These are phyloP conservation scores for Acacia melanoxylon DNA, from an alignment of 306 rosid genomes.

Conservation along the genomic window DNA sequence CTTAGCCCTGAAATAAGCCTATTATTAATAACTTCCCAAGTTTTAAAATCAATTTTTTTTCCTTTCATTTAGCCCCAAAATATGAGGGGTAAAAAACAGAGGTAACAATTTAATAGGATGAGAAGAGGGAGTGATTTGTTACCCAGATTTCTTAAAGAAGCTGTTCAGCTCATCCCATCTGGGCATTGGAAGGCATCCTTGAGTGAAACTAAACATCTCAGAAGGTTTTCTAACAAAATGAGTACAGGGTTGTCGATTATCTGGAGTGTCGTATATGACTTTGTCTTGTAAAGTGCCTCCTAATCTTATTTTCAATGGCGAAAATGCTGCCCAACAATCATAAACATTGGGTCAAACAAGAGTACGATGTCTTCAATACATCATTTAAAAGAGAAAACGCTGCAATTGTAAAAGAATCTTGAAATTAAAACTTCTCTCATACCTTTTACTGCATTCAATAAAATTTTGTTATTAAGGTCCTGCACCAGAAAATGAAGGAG, in stretches of 20 bases:
- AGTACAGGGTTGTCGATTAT: constrained; percentile 49
- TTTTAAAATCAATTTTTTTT: neutral
- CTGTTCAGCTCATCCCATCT: constrained; percentile 94
- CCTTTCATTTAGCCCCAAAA: neutral
- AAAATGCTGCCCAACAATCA: constrained; percentile 73
- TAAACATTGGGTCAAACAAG: neutral
- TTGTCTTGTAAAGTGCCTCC: constrained; percentile 92
- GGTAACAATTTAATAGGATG: neutral
- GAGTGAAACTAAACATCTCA: constrained; percentile 65
- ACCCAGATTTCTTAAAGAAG: constrained; percentile 84
- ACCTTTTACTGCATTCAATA: constrained; percentile 89
- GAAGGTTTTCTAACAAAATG: constrained; percentile 49
- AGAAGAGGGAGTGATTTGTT: constrained; percentile 23
- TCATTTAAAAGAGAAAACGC: neutral
- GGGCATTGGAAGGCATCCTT: constrained; percentile 75
- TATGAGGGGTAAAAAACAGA: neutral
- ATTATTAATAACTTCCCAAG: constrained; percentile 14
- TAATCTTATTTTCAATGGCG: constrained; percentile 83
- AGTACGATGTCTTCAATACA: neutral
- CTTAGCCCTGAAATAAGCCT: constrained; percentile 67
- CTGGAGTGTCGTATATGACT: constrained; percentile 68
- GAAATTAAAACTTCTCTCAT: constrained; percentile 6
- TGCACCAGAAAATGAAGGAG: constrained; percentile 40
- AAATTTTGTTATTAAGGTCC: constrained; percentile 70
- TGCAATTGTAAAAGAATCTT: constrained; percentile 6